phyloP scores from a whole-genome alignment of 2,329 filamentous ascomycete genomes.

The Cercospora janseana region DNA sequence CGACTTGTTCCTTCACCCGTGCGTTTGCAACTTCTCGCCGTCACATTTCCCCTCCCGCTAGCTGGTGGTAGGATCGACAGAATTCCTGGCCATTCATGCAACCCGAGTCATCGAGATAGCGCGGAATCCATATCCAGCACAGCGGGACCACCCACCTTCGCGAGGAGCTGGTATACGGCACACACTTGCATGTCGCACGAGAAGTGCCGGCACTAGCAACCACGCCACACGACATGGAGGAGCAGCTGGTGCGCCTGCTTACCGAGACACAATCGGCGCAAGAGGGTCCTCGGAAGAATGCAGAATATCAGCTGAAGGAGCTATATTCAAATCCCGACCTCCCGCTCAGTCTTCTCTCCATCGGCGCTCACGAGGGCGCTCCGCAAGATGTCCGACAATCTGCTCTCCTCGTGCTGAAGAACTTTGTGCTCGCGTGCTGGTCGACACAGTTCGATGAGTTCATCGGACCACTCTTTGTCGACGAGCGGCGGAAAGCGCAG shows the following conservation, averaged over 20 bases:
- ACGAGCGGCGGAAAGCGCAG: conserved; percentile 68
- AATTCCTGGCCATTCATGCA: neutral
- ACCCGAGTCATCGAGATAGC: conserved; percentile 2
- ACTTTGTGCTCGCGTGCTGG: conserved; percentile 84
- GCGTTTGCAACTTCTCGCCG: too few relatives aligned
- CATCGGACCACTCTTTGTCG: conserved; percentile 62
- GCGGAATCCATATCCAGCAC: conserved; percentile 3
- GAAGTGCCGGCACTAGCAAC: conserved; percentile 16
- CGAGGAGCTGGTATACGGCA: neutral
- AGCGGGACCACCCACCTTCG: conserved; percentile 1
- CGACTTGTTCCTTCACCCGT: too few relatives aligned
- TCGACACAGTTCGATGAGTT: conserved; percentile 71
- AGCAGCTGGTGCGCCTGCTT: conserved; percentile 85
- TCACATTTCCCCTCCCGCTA: too few relatives aligned
- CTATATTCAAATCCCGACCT: conserved; percentile 69
- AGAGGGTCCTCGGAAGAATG: conserved; percentile 75
- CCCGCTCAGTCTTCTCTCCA: conserved; percentile 73
- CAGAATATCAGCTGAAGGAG: conserved; percentile 76
- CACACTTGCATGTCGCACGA: conserved; percentile 20
- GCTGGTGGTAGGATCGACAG: too few relatives aligned
- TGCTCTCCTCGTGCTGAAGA: conserved; percentile 74
- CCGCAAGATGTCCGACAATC: conserved; percentile 76
- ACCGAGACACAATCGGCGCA: conserved; percentile 78
- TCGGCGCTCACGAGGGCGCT: conserved; percentile 73
- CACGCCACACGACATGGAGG: conserved; percentile 66